phyloP scores from a whole-genome alignment of 768 basidiomycete genomes.

The Hydnum rufescens region DNA sequence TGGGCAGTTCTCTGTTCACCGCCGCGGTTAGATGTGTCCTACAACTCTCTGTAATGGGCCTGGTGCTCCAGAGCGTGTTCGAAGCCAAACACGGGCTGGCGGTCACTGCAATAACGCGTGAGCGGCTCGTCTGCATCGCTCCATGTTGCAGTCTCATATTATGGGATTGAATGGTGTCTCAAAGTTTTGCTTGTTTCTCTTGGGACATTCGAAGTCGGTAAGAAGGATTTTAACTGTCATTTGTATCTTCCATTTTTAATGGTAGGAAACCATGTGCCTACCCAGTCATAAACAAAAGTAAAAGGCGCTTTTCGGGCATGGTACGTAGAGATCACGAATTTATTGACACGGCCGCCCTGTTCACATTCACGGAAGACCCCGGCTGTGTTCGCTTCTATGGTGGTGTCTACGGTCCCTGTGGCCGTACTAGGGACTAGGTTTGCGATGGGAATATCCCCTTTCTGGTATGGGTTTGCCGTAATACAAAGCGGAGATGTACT shows the following conservation, averaged over 20 bases:
- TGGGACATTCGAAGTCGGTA: conserved; percentile 61
- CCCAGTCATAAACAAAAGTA: conserved; percentile 59
- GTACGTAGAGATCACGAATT: conserved; percentile 19
- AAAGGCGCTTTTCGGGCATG: conserved; percentile 54
- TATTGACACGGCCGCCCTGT: background rate
- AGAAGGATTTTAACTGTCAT: conserved; percentile 12
- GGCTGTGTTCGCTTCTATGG: conserved; percentile 43
- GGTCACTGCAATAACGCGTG: conserved; percentile 45
- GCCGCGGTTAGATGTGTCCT: conserved; percentile 56
- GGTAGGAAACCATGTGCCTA: background rate
- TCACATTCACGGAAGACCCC: conserved; percentile 29
- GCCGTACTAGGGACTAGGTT: conserved; percentile 56
- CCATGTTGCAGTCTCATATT: background rate
- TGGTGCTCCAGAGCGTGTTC: conserved; percentile 53
- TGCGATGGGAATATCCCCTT: conserved; percentile 56
- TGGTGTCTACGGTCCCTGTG: conserved; percentile 59
- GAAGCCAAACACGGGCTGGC: conserved; percentile 46
- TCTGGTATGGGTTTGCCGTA: conserved; percentile 53
- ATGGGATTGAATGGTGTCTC: background rate
- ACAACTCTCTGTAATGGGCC: conserved; percentile 57
- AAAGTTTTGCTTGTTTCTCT: conserved; percentile 51
- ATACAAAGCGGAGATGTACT: too few species aligned
- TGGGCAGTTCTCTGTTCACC: conserved; percentile 45
- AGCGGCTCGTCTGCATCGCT: conserved; percentile 17
- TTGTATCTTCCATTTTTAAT: background rate